A percentile compares a stretch with the other conserved stretches of the same genome.
Evolutionary conservation across 1,284 basidiomycete genomes (phyloP).

Genomic region (Moesziomyces sp.): DNA sequence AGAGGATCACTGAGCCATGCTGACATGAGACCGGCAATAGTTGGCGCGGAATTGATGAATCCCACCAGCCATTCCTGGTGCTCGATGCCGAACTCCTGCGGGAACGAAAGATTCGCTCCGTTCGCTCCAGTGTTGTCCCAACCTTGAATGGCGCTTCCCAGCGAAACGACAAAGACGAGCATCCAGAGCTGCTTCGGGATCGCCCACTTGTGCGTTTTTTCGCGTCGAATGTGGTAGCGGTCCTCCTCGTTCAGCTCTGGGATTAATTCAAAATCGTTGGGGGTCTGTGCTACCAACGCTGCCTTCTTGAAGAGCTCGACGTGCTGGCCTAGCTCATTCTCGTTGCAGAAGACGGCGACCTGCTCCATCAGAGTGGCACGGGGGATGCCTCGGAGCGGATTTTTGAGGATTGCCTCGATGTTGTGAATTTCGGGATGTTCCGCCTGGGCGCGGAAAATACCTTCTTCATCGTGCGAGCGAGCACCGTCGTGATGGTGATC

Average conservation of each 20-base stretch:
- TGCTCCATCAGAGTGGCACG: neutral
- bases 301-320: conserved; percentile 45
- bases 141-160: conserved; percentile 79
- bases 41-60: neutral
- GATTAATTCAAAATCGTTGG: conserved; percentile 71
- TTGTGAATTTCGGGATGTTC: neutral
- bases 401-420: conserved; percentile 4
- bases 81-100: conserved; percentile 74
- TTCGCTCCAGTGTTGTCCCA: conserved; percentile 78
- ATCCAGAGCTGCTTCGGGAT: conserved; percentile 68
- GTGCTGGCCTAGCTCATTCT: conserved; percentile 43
- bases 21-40: conserved; percentile 1
- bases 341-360: neutral
- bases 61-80: conserved; percentile 2
- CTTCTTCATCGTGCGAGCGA: conserved; percentile 2
- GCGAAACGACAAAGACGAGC: conserved; percentile 75
- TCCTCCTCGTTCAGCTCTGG: conserved; percentile 75
- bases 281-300: conserved; percentile 51
- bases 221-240: conserved; percentile 69
- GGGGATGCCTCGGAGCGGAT: conserved; percentile 7
- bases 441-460: neutral
- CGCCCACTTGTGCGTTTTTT: conserved; percentile 73
- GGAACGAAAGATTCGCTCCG: conserved; percentile 71
- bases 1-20: conserved; percentile 78
- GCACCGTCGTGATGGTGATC: neutral